Conservation (phyloP, 768 basidiomycete species). For the Tulasnella sp. region DNA sequence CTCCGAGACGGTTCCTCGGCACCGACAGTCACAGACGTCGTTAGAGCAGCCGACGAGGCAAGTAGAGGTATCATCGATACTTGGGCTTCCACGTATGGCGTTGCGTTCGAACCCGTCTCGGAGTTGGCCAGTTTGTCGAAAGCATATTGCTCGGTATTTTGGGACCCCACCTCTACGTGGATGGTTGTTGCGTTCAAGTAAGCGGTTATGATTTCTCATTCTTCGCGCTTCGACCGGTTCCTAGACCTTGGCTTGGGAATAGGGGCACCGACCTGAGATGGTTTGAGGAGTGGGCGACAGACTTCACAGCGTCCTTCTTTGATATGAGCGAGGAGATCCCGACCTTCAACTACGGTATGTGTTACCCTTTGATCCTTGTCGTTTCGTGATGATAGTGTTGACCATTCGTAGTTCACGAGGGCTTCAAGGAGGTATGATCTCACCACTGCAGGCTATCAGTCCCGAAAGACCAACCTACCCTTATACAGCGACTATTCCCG, state of each 20-base stretch:
- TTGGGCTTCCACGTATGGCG: constrained; percentile 20
- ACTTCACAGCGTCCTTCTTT: constrained; percentile 22
- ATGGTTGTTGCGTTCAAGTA: constrained; percentile 30
- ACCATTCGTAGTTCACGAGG: constrained; percentile 24
- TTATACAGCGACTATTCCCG: constrained; percentile 11
- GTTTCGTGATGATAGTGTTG: background rate
- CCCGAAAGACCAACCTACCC: background rate
- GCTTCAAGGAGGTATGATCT: constrained; percentile 26
- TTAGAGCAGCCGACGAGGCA: background rate
- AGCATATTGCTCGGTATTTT: constrained; percentile 27
- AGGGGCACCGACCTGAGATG: constrained; percentile 26
- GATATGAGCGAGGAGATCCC: background rate
- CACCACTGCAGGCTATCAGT: background rate
- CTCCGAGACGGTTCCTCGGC: background rate
- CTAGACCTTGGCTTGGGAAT: background rate
- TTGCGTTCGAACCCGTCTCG: constrained; percentile 25
- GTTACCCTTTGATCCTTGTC: background rate
- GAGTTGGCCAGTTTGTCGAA: constrained; percentile 23
- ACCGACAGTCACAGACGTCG: background rate
- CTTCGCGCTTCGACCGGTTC: background rate
- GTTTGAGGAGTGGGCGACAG: constrained; percentile 27
- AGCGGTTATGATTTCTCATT: background rate
- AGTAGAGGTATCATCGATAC: constrained; percentile 14
- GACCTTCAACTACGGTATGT: background rate
- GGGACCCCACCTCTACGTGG: constrained; percentile 28